Evolutionary conservation across 495 filamentous ascomycete genomes (phyloP).

Genomic region (Melanomma pulvis-pyrius): DNA sequence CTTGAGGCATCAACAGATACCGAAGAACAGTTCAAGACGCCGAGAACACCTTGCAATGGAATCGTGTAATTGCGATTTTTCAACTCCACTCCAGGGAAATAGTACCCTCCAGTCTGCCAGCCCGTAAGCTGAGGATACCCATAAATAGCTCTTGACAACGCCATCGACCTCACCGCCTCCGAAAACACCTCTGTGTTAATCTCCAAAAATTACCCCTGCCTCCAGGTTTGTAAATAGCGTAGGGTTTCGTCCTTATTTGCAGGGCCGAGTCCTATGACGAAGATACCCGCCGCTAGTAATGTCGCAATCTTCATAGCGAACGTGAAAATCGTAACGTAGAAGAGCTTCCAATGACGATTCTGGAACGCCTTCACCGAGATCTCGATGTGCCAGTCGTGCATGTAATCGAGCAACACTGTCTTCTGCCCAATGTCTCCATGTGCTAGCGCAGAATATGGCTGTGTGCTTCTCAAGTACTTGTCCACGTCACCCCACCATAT

Average conservation of each 20-base stretch:
- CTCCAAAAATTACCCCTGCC: background rate
- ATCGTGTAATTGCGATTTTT: too few species aligned
- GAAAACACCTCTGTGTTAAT: background rate
- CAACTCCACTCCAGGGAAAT: too few species aligned
- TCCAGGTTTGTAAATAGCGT: background rate
- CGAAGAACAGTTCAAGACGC: background rate
- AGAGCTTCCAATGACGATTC: background rate
- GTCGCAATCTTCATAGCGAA: background rate
- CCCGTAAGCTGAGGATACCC: too few species aligned
- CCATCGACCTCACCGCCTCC: background rate
- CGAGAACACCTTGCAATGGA: too few species aligned
- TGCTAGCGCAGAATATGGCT: background rate
- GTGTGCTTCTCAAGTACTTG: background rate
- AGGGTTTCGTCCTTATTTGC: background rate
- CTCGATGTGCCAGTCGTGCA: background rate
- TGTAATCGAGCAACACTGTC: background rate
- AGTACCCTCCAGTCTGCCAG: too few species aligned
- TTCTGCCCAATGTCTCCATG: background rate
- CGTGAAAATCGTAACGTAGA: background rate
- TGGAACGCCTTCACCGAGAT: background rate
- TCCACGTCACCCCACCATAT: conserved; percentile 4
- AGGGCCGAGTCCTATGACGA: background rate
- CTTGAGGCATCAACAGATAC: background rate
- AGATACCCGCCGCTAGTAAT: conserved; percentile 1
- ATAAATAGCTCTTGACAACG: background rate